Percentiles rank a stretch among this genome's conserved stretches.
phyloP scores from a whole-genome alignment of 164 flowering plant species.

The Vitis rupestris region DNA sequence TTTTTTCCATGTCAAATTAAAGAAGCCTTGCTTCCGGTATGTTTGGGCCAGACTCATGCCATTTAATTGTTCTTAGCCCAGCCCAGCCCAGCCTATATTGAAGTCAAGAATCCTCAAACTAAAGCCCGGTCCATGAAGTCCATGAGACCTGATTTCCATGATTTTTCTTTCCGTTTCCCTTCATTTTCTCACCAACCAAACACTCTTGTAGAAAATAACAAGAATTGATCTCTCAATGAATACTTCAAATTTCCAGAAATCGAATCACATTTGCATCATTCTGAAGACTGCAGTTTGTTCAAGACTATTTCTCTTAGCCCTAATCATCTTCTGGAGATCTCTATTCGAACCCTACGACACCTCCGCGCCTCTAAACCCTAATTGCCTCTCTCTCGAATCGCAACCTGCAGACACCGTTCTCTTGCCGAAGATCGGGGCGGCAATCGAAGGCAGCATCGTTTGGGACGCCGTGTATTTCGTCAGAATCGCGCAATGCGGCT shows the following conservation, averaged over 20 bases:
- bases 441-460: slow-evolving; percentile 67
- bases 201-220: too few species aligned
- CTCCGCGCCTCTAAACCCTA: slow-evolving; percentile 74
- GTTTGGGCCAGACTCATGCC: too few species aligned
- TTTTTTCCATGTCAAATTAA: too few species aligned
- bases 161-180: too few species aligned
- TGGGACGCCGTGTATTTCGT: slow-evolving; percentile 91
- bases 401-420: slow-evolving; percentile 9
- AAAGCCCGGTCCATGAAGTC: too few species aligned
- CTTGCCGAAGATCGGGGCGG: slow-evolving; percentile 41
- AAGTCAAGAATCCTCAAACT: too few species aligned
- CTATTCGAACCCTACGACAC: slow-evolving; percentile 78
- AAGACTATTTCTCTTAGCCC: slow-evolving; percentile 46
- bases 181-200: too few species aligned
- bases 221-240: too few species aligned
- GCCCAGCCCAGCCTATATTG: too few species aligned
- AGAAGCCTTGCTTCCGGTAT: too few species aligned
- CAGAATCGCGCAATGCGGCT: slow-evolving; percentile 86
- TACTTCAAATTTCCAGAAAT: not conserved
- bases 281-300: slow-evolving; percentile 51
- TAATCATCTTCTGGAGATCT: slow-evolving; percentile 64
- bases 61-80: too few species aligned
- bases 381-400: slow-evolving; percentile 43
- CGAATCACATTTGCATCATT: slow-evolving; percentile 18
- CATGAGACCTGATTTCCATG: too few species aligned